phyloP scores from a whole-genome alignment of 2,329 filamentous ascomycete species.

The Colletotrichum sp. region DNA sequence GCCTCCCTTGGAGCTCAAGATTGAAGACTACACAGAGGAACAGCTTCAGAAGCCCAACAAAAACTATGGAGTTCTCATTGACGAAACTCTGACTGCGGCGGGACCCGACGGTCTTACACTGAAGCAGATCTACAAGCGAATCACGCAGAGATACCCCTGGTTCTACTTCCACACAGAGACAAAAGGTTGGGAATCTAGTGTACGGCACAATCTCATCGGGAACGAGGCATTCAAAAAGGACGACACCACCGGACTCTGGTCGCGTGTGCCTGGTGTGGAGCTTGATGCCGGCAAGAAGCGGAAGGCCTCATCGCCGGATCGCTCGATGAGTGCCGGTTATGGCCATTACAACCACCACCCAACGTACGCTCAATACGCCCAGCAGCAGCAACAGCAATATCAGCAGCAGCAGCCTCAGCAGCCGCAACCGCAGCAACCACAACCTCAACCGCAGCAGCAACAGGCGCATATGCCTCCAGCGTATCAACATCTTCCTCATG shows the following conservation, averaged over 20 bases:
- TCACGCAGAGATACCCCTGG: conserved; percentile 62
- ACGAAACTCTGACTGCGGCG: conserved; percentile 62
- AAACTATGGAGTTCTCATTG: conserved; percentile 66
- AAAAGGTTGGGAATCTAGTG: conserved; percentile 70
- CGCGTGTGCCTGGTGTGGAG: conserved; percentile 61
- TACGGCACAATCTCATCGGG: conserved; percentile 68
- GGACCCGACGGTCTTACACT: conserved; percentile 56
- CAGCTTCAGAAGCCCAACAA: conserved; percentile 67
- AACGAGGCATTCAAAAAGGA: conserved; percentile 67
- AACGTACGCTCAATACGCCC: conserved; percentile 29
- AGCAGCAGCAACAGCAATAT: conserved; percentile 23
- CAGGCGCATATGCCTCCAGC: conserved; percentile 36
- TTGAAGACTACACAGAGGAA: conserved; percentile 61
- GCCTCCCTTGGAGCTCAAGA: conserved; percentile 61
- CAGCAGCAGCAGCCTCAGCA: conserved; percentile 27
- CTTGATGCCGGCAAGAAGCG: conserved; percentile 67
- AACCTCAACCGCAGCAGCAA: conserved; percentile 21
- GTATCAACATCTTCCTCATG: conserved; percentile 38
- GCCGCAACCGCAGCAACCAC: conserved; percentile 24
- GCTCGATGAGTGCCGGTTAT: conserved; percentile 42
- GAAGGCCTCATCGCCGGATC: conserved; percentile 59
- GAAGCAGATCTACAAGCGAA: conserved; percentile 69
- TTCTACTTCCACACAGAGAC: conserved; percentile 66
- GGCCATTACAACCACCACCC: conserved; percentile 27
- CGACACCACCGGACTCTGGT: conserved; percentile 61